phyloP scores from a whole-genome alignment of 2,329 filamentous ascomycete species.

The Iodosphaeria phyllophila region DNA sequence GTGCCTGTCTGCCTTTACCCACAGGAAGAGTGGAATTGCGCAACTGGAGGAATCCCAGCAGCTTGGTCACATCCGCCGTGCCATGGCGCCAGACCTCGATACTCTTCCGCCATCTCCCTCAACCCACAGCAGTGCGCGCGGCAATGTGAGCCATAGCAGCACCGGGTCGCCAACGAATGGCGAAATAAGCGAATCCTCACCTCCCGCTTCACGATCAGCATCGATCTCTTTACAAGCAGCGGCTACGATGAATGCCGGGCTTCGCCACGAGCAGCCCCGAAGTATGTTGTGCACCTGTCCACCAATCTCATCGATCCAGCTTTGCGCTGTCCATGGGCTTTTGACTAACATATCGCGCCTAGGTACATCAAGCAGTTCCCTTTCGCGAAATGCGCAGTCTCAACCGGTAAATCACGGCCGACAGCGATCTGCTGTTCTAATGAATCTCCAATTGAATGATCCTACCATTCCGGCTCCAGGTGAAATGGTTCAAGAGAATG shows the following conservation, averaged over 20 bases:
- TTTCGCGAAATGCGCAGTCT: conserved; percentile 23
- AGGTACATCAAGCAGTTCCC: conserved; percentile 35
- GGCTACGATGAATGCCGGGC: conserved; percentile 59
- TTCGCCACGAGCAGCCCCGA: conserved; percentile 44
- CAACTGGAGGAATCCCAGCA: conserved; percentile 3
- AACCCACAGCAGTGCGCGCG: conserved; percentile 17
- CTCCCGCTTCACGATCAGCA: conserved; percentile 43
- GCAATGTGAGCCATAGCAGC: conserved; percentile 1
- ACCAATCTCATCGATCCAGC: background rate
- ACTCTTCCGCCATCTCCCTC: conserved; percentile 32
- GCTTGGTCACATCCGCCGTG: background rate
- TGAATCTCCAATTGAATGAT: conserved; percentile 59
- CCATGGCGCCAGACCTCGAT: conserved; percentile 38
- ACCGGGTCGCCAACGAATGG: conserved; percentile 1
- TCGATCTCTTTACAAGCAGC: conserved; percentile 58
- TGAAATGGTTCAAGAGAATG: conserved; percentile 40
- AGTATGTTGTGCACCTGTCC: conserved; percentile 19
- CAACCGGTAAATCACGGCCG: conserved; percentile 29
- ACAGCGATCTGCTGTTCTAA: conserved; percentile 48
- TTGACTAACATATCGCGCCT: conserved; percentile 2
- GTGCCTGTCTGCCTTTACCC: conserved; percentile 1
- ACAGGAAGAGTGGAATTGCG: conserved; percentile 2
- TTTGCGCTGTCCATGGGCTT: background rate
- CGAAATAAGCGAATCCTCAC: conserved; percentile 27
- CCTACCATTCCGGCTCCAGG: conserved; percentile 47